Evolutionary conservation across 2,329 filamentous ascomycete genomes (phyloP), one percentile per base, ranked within the genome.

Genomic region (Bipolaris bicolor): DNA sequence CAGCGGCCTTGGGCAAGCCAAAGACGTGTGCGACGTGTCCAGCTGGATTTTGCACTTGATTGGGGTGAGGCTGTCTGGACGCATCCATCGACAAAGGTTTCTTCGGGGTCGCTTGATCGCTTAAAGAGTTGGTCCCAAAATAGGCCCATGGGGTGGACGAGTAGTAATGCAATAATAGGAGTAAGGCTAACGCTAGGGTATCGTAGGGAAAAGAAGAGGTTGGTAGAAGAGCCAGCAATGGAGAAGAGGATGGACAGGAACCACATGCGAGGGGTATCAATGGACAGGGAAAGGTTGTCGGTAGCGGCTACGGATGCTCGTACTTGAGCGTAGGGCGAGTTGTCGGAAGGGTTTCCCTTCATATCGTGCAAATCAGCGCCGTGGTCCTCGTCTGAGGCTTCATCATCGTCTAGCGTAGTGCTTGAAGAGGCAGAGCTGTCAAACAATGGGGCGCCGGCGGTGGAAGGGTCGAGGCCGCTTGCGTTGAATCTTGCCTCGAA

Each of bases 121-220:
- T 92, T 92, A 20, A 95, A 78, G 4, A 88, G 48, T 52, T 84
- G 82, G 71, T 96, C 92, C 90, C 92, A 94, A 26, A 92, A 73
- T 22, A 91, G 84, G 58, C 92, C 92, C 52, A 96, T 84, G 2
- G 92, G 92, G 71, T 95, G 92, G 45, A 92, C 91, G 55, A 96
- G 86, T 57, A 96, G 82, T 68, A 95, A 82, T 29, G 91, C 91
- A 79, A 96, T 96, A 64, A 96, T 90, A 37, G 91, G 91, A 20
- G 91, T 94, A 70, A 96, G 94, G 59, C 90, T 90, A 74, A 96
- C 91, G 75, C 91, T 95, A 26, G 92, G 92, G 82, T 95, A 96
- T 84, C 92, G 85, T 73, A 96, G 81, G 34, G 91, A 93, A 80
- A 96, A 96, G 79, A 96, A 95, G 39, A 96, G 80, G 75, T 95